Evolutionary conservation across 345 rosid genomes (phyloP), one percentile per base, ranked within the genome.

Genomic region (Hypericum androsaemum): DNA sequence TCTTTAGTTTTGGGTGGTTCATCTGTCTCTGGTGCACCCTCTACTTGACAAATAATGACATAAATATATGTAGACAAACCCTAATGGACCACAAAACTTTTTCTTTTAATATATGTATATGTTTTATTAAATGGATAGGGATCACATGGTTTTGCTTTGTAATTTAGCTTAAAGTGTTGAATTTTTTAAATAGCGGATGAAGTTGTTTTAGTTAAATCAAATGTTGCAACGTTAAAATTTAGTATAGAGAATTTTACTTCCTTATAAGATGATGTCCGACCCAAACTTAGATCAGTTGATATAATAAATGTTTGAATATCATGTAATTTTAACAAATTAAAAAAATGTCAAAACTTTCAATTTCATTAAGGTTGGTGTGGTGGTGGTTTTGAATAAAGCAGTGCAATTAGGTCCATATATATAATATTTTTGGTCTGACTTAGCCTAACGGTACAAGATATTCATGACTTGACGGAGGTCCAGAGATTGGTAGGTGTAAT

Each of bases 1-100:
- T 77, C 80, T 74, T 69, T 74, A 69, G 76, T 67, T 60, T 67
- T 77, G 85, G 76, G 74, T 60, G 77, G 77, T 69, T 74, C 74
- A 64, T 71, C 59, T 68, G 76, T 68, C 60, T 66, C 52, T 55
- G 65, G 61, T 55, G 64, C 62, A 22, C 4, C 32, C 54, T 47
- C 39, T 60, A 61, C 50, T 72, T 68, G 77, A 59, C 65, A 71
- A 58, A 65, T 66, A 65, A 58, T 45, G 71, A 67, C 64, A 45
- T 43, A 41, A 36, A 47, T 61, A 63, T 63, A 74, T 22, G 32
- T 4, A 22, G 32, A 67, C 71, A 71, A 61, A 64, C 57, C 64
- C 70, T 73, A 61, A 60, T 58, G 65, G 80, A 71, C 80, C 77
- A 71, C 80, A 1, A 22, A 22, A 51, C 32, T 46, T 39, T 57